Evolutionary conservation across 2,329 filamentous ascomycete species (phyloP).

Genomic region (Fusarium temperatum): DNA sequence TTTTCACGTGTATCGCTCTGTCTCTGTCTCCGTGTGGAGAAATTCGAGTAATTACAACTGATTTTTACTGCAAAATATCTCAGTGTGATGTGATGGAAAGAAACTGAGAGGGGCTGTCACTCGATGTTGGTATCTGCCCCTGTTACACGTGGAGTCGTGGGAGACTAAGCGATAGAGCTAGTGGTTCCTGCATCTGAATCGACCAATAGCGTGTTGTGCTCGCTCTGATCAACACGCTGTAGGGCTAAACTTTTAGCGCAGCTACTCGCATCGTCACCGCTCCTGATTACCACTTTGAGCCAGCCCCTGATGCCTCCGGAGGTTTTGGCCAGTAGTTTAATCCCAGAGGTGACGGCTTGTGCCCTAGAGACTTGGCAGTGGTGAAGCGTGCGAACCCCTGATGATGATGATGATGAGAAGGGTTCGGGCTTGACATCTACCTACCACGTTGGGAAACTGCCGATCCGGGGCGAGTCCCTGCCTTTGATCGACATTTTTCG

Average conservation of each 20-base stretch:
- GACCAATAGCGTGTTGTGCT: conserved; percentile 16
- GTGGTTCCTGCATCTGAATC: conserved; percentile 8
- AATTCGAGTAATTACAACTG: background rate
- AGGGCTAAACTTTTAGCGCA: conserved; percentile 21
- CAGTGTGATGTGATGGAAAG: background rate
- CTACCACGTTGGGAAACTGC: conserved; percentile 24
- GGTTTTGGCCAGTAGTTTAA: background rate
- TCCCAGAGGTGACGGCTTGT: background rate
- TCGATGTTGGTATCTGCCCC: conserved; percentile 9
- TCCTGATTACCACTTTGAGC: conserved; percentile 15
- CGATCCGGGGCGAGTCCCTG: conserved; percentile 29
- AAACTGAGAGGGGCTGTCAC: background rate
- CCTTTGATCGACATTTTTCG: conserved; percentile 17
- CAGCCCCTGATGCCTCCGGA: conserved; percentile 6
- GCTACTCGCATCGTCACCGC: background rate
- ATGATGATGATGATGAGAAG: background rate
- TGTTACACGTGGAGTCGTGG: conserved; percentile 16
- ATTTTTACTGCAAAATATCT: background rate
- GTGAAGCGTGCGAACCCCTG: background rate
- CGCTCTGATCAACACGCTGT: background rate
- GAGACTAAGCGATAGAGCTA: conserved; percentile 19
- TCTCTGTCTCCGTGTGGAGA: background rate
- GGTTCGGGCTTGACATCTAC: background rate
- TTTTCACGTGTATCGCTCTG: background rate
- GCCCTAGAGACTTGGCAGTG: background rate